These are phyloP conservation scores for Coffea eugenioides DNA, from an alignment of 257 asterid species.

Conservation along the genomic window DNA sequence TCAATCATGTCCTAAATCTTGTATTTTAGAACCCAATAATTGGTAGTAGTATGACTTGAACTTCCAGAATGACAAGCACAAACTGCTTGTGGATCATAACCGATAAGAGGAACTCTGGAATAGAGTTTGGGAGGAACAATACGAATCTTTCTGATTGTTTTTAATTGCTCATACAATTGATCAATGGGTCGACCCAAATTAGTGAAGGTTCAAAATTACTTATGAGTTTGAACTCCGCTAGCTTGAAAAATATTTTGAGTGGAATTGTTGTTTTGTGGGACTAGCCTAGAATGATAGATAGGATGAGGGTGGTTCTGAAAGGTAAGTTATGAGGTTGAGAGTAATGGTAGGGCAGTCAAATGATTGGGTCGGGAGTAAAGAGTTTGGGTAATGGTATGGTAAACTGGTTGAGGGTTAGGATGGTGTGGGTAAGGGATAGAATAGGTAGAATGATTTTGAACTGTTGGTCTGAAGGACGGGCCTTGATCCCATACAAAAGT, in stretches of 20 bases:
- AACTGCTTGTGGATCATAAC: background rate
- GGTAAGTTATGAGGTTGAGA: too few species aligned
- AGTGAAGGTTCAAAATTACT: background rate
- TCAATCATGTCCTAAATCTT: too few species aligned
- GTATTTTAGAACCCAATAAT: too few species aligned
- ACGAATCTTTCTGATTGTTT: background rate
- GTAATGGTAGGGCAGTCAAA: too few species aligned
- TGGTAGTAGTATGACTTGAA: background rate
- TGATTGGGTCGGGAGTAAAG: background rate
- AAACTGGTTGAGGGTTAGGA: too few species aligned
- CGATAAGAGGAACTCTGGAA: accelerated
- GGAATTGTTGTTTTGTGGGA: too few species aligned
- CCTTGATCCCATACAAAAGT: too few species aligned
- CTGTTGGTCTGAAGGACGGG: background rate
- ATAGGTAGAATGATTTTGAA: too few species aligned
- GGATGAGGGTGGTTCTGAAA: too few species aligned
- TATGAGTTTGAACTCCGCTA: background rate
- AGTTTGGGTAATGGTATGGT: background rate
- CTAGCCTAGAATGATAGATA: too few species aligned
- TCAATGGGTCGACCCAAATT: background rate
- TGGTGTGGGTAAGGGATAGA: too few species aligned
- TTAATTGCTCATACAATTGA: background rate
- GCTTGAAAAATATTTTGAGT: too few species aligned
- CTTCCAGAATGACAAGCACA: background rate
- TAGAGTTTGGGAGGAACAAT: background rate